These are phyloP conservation scores for Hypocreales sp. DNA, from an alignment of 2,329 filamentous ascomycete species.

Conservation along the genomic window DNA sequence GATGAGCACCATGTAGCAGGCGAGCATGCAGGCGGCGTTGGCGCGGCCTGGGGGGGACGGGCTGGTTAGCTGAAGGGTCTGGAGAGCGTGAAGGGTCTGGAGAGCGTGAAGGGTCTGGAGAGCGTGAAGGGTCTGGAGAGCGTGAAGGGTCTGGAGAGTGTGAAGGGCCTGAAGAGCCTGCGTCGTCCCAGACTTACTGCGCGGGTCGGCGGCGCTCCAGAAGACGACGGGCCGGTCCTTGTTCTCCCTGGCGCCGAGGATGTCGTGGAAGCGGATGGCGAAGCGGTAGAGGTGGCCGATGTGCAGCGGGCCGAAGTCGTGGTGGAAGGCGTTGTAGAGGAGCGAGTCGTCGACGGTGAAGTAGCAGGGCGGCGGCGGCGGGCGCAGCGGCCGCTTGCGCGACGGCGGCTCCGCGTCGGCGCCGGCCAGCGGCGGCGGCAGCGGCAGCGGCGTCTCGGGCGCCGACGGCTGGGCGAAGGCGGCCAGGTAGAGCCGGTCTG, in stretches of 20 bases:
- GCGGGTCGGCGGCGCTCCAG: constrained; percentile 83
- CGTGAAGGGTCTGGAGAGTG: too few species aligned
- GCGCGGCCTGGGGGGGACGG: constrained; percentile 61
- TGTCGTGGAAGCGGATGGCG: constrained; percentile 88
- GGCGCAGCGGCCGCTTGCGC: constrained; percentile 71
- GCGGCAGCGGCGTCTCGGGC: constrained; percentile 71
- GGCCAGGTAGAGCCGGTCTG: constrained; percentile 89
- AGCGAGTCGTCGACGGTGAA: constrained; percentile 89
- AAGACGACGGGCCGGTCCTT: constrained; percentile 85
- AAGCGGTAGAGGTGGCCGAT: constrained; percentile 96
- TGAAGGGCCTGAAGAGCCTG: too few species aligned
- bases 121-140: too few species aligned
- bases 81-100: too few species aligned
- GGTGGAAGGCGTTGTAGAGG: constrained; percentile 95
- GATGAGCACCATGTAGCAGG: constrained; percentile 97
- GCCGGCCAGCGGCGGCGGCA: neutral
- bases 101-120: too few species aligned
- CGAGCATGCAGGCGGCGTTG: constrained; percentile 87
- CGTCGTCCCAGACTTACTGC: constrained; percentile 72
- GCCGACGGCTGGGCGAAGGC: constrained; percentile 76
- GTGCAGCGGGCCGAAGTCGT: constrained; percentile 94
- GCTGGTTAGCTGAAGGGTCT: too few species aligned
- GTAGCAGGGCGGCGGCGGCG: constrained; percentile 56
- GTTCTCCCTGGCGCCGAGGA: constrained; percentile 81
- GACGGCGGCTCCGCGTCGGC: constrained; percentile 39